Conservation (phyloP, 2,329 filamentous ascomycete species). For the Seiridium cupressi region DNA sequence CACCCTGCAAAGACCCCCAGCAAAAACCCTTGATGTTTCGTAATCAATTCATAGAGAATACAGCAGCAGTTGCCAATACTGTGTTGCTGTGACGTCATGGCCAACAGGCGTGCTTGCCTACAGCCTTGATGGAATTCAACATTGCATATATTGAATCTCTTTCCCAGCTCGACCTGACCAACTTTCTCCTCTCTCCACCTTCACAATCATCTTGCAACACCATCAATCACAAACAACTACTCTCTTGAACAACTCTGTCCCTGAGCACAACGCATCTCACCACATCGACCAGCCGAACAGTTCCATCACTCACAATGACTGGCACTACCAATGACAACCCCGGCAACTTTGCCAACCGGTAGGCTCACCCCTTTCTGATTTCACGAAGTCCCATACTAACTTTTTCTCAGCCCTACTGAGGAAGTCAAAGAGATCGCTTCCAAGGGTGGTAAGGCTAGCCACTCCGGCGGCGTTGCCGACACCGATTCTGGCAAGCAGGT, state of each 20-base stretch:
- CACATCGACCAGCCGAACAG: neutral
- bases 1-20: neutral
- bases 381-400: no score
- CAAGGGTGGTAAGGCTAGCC: neutral
- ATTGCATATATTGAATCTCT: neutral
- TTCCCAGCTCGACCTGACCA: no score
- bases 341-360: slow-evolving; percentile 37
- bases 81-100: neutral
- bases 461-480: neutral
- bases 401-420: neutral
- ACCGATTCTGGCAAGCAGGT: neutral
- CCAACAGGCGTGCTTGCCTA: neutral
- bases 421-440: neutral
- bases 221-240: neutral
- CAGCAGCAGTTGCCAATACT: neutral
- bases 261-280: neutral
- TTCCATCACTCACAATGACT: neutral
- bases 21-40: neutral
- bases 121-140: neutral
- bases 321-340: slow-evolving; percentile 25
- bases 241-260: no score
- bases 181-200: neutral
- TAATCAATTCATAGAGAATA: no score
- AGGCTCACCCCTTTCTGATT: neutral
- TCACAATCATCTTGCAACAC: neutral